phyloP scores from a whole-genome alignment of 768 basidiomycete genomes.

The Suillus occidentalis region DNA sequence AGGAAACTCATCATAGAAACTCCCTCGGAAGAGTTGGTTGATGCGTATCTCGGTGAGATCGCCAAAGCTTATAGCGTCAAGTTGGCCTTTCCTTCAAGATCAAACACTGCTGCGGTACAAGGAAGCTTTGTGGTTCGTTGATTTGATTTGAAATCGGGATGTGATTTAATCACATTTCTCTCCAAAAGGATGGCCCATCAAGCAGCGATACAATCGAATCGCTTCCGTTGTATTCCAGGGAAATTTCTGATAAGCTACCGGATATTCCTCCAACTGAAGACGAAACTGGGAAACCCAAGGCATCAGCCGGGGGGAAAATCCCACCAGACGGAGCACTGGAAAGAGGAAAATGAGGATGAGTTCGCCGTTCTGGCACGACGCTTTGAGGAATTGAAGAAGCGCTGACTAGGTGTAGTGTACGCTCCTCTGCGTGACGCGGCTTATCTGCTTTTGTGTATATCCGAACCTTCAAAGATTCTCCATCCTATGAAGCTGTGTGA shows the following conservation, averaged over 20 bases:
- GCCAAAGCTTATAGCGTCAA: conserved; percentile 80
- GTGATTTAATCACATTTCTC: neutral
- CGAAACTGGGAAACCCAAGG: conserved; percentile 33
- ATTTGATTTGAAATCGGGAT: neutral
- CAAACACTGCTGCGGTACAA: conserved; percentile 30
- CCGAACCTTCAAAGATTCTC: conserved; percentile 1
- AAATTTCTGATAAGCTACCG: conserved; percentile 42
- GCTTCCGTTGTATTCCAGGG: conserved; percentile 30
- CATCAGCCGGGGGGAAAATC: conserved; percentile 8
- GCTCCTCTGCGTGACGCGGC: neutral
- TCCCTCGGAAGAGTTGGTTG: conserved; percentile 74
- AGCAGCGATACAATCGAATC: conserved; percentile 14
- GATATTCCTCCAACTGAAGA: conserved; percentile 53
- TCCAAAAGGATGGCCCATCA: conserved; percentile 7
- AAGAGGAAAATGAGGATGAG: conserved; percentile 52
- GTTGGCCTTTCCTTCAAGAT: conserved; percentile 49
- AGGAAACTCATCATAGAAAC: conserved; percentile 71
- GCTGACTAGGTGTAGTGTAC: conserved; percentile 35
- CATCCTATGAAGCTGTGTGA: neutral
- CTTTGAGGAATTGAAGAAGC: conserved; percentile 87
- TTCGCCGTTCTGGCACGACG: conserved; percentile 76
- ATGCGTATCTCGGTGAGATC: conserved; percentile 88
- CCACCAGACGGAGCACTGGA: conserved; percentile 3
- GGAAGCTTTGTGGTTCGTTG: conserved; percentile 41
- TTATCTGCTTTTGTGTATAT: conserved; percentile 4